phyloP scores from a whole-genome alignment of 2,329 filamentous ascomycete genomes.

The Fonsecaea pedrosoi region DNA sequence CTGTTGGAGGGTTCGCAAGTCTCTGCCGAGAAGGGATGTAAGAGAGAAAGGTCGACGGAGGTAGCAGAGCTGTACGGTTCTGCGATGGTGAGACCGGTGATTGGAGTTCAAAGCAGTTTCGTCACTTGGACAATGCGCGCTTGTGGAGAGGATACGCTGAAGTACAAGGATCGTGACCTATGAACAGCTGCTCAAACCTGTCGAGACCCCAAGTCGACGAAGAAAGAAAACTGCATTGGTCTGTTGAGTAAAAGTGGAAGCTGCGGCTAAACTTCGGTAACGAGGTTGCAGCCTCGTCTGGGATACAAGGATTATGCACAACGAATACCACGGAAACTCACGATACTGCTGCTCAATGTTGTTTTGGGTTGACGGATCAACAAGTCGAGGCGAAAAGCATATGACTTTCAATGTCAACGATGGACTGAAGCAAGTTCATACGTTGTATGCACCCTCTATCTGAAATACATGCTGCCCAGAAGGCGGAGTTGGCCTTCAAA shows the following conservation, averaged over 20 bases:
- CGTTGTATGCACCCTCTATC: not conserved
- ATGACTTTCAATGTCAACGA: not conserved
- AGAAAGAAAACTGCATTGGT: not conserved
- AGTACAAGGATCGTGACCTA: not conserved
- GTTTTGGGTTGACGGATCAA: too few relatives aligned
- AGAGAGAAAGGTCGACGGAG: not conserved
- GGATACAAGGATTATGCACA: too few relatives aligned
- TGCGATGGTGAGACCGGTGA: not conserved
- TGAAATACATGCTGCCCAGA: not conserved
- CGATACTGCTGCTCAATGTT: too few relatives aligned
- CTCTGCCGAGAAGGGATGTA: not conserved
- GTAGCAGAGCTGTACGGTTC: not conserved
- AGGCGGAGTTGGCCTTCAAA: not conserved
- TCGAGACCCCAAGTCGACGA: not conserved
- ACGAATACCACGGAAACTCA: too few relatives aligned
- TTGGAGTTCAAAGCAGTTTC: not conserved
- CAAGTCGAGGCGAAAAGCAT: too few relatives aligned
- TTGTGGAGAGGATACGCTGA: not conserved
- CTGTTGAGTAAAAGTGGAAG: not conserved
- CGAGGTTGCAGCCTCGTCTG: not conserved
- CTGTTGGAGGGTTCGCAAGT: slow-evolving; percentile 22
- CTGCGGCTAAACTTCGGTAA: slow-evolving; percentile 13
- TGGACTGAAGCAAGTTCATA: not conserved
- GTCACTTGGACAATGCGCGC: not conserved
- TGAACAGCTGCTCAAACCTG: not conserved